Base-by-base conservation (phyloP, 2,329 filamentous ascomycete genomes). In the Ceratocystis cubensis region DNA sequence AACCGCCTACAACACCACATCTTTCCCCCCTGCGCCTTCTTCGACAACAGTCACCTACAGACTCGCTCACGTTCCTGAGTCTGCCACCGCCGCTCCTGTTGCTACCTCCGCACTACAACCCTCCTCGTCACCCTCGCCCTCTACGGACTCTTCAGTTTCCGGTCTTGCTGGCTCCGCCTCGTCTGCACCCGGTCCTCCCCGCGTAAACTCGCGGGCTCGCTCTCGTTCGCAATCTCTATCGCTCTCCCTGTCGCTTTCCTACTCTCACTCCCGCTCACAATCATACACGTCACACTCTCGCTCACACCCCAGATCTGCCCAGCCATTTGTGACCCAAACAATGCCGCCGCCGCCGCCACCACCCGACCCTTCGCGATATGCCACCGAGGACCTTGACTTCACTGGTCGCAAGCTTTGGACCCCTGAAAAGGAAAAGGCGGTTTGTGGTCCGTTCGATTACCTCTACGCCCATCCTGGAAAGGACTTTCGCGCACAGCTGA, bases 361-460 rank as follows among this genome's bases (percentile, higher is more conserved):
- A 13, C 78, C 78, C 5, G 79, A 84, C 71, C 79, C 81, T 13
- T 72, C 75, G 67, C 80, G 81, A 66, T 85, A 81, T 69, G 81
- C 79, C 69, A 76, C 78, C 63, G 80, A 83, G 69, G 81, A 84
- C 72, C 77, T 84, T 69, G 78, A 82, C 73, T 82, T 81, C 72
- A 75, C 75, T 1, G 74, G 76, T 2, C 76, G 75, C 69, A 78
- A 77, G 67, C 79, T 81, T 20, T 94, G 89, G 89, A 85, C 83
- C 5, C 75, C 79, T 1, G 83, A 88, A 71, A 93, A 94, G 78
- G 89, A 94, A 74, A 84, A 84, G 74, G 86, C 93, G 69, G 78
- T 95, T 65, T 79, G 86, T 61, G 90, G 86, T 0, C 91, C 91
- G 0, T 96, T 85, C 72, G 87, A 93, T 73, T 95, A 96, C 75